A percentile compares a stretch with the other conserved stretches of the same genome.
phyloP scores from a whole-genome alignment of 345 rosid genomes.

The Eutrema yunnanense region DNA sequence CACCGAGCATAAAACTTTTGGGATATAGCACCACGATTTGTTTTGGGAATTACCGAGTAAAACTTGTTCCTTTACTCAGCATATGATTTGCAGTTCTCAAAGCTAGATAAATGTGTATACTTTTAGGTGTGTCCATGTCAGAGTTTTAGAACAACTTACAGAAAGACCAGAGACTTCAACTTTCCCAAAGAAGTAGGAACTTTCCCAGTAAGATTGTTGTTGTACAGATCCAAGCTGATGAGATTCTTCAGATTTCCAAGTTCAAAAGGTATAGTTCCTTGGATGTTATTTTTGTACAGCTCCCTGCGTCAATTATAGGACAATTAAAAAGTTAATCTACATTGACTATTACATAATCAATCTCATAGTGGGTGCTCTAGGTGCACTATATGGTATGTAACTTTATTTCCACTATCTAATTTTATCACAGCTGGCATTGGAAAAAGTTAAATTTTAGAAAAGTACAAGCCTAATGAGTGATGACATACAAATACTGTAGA shows the following conservation, averaged over 20 bases:
- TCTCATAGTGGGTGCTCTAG: neutral
- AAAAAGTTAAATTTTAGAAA: neutral
- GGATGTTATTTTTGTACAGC: conserved; percentile 86
- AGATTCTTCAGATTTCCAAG: conserved; percentile 84
- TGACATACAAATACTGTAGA: conserved; percentile 79
- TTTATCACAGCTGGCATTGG: neutral
- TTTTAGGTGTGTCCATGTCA: neutral
- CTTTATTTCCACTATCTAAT: neutral
- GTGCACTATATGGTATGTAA: neutral
- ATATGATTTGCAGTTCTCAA: neutral
- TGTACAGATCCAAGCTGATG: conserved; percentile 92
- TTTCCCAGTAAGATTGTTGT: conserved; percentile 80
- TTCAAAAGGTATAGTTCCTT: conserved; percentile 76
- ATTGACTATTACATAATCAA: neutral
- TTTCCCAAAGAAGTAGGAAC: conserved; percentile 76
- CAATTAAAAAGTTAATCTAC: neutral
- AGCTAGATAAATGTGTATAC: neutral
- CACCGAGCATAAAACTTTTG: neutral
- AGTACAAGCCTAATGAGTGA: conserved; percentile 6
- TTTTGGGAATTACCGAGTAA: neutral
- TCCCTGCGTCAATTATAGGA: conserved; percentile 45
- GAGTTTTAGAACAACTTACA: conserved; percentile 46
- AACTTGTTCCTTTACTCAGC: neutral
- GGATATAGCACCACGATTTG: neutral
- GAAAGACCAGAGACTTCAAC: conserved; percentile 79